phyloP scores from a whole-genome alignment of 192 early-diverging fungal species.

The Gonapodya prolifera region DNA sequence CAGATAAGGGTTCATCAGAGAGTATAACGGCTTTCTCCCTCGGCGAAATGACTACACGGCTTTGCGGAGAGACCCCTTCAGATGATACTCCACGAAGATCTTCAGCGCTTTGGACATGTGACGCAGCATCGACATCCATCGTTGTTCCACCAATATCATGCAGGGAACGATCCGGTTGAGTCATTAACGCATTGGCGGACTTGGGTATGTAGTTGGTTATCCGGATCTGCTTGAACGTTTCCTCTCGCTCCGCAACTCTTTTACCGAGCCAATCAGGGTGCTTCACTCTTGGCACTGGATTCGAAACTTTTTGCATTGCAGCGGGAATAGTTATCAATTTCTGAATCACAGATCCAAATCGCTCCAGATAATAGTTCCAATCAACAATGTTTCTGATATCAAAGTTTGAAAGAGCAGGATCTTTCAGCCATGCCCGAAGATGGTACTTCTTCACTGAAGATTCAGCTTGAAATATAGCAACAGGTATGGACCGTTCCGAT shows the following conservation, averaged over 20 bases:
- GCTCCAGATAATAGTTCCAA: slow-evolving; percentile 95
- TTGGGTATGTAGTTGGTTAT: slow-evolving; percentile 73
- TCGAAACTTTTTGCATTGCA: slow-evolving; percentile 85
- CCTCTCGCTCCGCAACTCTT: slow-evolving; percentile 58
- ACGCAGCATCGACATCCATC: background rate
- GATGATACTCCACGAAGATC: background rate
- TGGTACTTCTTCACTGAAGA: slow-evolving; percentile 59
- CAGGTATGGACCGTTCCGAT: slow-evolving; percentile 86
- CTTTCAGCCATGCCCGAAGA: slow-evolving; percentile 86
- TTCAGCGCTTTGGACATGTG: background rate
- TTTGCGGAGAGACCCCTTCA: background rate
- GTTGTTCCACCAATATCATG: background rate
- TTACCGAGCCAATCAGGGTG: slow-evolving; percentile 94
- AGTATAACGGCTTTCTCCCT: background rate
- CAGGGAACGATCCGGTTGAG: background rate
- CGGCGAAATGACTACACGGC: slow-evolving; percentile 4
- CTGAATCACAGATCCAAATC: slow-evolving; percentile 88
- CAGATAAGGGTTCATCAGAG: background rate
- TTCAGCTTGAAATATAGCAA: slow-evolving; percentile 87
- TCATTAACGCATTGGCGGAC: slow-evolving; percentile 1
- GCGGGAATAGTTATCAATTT: slow-evolving; percentile 98
- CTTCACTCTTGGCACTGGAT: slow-evolving; percentile 81
- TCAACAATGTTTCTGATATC: slow-evolving; percentile 89
- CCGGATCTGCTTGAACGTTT: slow-evolving; percentile 68
- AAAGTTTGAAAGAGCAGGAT: slow-evolving; percentile 44